Base-by-base conservation (phyloP, 768 basidiomycete species). In the Suillus discolor region DNA sequence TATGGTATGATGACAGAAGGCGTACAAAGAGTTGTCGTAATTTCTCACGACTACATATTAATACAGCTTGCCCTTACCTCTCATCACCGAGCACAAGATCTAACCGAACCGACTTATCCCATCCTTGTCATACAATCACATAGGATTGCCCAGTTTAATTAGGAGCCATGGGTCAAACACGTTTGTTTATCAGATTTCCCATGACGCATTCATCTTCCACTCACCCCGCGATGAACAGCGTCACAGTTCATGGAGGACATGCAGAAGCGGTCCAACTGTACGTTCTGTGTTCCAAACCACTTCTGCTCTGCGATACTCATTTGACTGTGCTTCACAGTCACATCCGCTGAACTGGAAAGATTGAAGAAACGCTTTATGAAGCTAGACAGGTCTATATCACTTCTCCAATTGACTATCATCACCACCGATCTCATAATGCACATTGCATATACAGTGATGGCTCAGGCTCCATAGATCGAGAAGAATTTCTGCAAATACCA, bases 311-410 rank as follows among this genome's bases (percentile, higher is more conserved):
- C n/a, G 66, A 65, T 67, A 63, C 68, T 70, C n/a, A 62, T 67
- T 63, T 41, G 47, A 62, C 66, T 18, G 36, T 55, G 62, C 44
- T 62, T 31, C 41, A 53, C 75, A 99, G 97, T 99, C 89, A 98
- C 94, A 23, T 92, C 91, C 59, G 86, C 89, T 57, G 97, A 99
- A 80, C 82, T 99, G 71, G 94, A 98, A 71, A 87, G 97, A 62
- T 84, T 99, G 71, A 97, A 97, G 87, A 99, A 98, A 78, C 90
- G 97, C 62, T 99, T 99, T 79, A 98, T 99, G 95, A 99, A 99
- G 81, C 90, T 99, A 71, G 97, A 99, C 78, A 93, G 91, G 93
- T 74, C 49, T 28, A 51, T 34, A 55, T 53, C 38, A 15, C 60
- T 63, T 28, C 54, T 54, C n/a, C 63, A 25, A 28, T 36, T 57